Evolutionary conservation across 148 eudicot genomes (phyloP).

Genomic region (Linanthus parryae): DNA sequence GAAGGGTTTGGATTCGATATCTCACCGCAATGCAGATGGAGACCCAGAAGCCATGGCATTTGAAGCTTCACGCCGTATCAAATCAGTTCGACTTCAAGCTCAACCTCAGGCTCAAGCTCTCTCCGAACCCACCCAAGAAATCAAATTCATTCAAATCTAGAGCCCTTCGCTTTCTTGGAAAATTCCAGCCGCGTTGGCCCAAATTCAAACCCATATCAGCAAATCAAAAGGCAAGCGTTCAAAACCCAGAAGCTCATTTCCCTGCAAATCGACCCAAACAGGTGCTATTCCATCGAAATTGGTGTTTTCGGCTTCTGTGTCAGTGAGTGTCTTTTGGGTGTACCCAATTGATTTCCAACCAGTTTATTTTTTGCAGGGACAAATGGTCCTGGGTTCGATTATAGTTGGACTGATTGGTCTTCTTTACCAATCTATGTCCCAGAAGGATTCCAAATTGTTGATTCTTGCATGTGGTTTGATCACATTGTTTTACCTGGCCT

Average conservation of each 20-base stretch:
- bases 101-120: conserved; percentile 1
- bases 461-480: not conserved
- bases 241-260: conserved; percentile 6
- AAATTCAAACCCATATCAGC: not conserved
- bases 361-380: conserved; percentile 2
- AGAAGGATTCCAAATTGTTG: not conserved
- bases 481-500: conserved; percentile 3
- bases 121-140: conserved; percentile 1
- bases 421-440: not conserved
- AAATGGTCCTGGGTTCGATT: not conserved
- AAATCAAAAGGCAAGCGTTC: not conserved
- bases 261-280: not conserved
- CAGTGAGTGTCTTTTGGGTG: not conserved
- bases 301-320: not conserved
- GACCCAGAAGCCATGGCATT: conserved; percentile 2
- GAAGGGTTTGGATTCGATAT: too few species aligned
- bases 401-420: conserved; percentile 2
- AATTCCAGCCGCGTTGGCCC: conserved; percentile 1
- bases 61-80: conserved; percentile 5
- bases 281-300: not conserved
- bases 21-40: conserved; percentile 1
- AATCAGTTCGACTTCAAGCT: conserved; percentile 8
- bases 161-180: conserved; percentile 3
- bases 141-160: conserved; percentile 6
- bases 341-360: not conserved